Percentiles rank a stretch among this genome's conserved stretches.
Evolutionary conservation across 2,329 filamentous ascomycete genomes (phyloP).

Genomic region (Fonsecaea erecta): DNA sequence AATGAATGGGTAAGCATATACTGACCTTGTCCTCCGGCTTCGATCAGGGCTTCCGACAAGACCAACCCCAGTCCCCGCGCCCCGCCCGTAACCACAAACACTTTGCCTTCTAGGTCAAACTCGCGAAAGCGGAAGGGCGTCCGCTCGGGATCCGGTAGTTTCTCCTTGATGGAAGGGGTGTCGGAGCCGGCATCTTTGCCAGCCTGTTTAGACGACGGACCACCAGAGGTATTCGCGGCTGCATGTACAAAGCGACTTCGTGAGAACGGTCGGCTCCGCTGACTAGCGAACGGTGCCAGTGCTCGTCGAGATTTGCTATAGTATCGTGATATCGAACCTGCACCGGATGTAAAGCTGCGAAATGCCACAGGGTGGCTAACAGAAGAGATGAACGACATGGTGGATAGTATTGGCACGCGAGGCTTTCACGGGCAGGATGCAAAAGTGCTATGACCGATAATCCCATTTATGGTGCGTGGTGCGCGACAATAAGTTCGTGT

Average conservation of each 20-base stretch:
- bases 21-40: constrained; percentile 54
- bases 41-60: constrained; percentile 53
- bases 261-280: constrained; percentile 1
- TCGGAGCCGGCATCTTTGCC: constrained; percentile 5
- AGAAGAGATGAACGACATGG: constrained; percentile 11
- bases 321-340: constrained; percentile 10
- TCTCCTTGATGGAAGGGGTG: constrained; percentile 27
- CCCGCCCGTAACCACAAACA: constrained; percentile 51
- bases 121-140: constrained; percentile 46
- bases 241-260: background rate
- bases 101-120: constrained; percentile 49
- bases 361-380: constrained; percentile 2
- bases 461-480: no score
- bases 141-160: constrained; percentile 27
- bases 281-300: background rate
- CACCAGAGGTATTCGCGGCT: background rate
- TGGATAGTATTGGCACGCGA: background rate
- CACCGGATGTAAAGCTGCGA: constrained; percentile 2
- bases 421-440: no score
- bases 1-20: constrained; percentile 45
- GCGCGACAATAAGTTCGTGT: background rate
- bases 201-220: background rate
- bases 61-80: constrained; percentile 51
- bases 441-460: no score
- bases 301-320: constrained; percentile 11